Evolutionary conservation across 345 rosid species (phyloP).

Genomic region (Hypericum androsaemum): DNA sequence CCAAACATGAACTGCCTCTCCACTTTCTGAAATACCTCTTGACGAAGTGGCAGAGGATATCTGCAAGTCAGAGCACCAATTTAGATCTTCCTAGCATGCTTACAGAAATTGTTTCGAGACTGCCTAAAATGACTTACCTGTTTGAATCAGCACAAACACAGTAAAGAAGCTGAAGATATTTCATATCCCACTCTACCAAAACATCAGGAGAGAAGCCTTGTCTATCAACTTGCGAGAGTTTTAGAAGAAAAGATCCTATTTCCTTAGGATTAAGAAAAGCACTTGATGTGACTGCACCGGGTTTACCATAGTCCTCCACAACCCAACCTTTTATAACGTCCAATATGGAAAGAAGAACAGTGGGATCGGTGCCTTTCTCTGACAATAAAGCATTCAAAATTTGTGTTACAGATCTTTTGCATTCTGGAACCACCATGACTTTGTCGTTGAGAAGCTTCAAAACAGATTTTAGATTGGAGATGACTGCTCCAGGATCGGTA

Average conservation of each 20-base stretch:
- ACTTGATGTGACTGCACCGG: conserved; percentile 42
- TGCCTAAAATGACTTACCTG: conserved; percentile 37
- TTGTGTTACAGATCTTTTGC: conserved; percentile 74
- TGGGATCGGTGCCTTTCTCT: conserved; percentile 86
- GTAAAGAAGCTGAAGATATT: conserved; percentile 86
- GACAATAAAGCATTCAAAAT: conserved; percentile 72
- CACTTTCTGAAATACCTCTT: conserved; percentile 91
- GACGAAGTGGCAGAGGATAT: conserved; percentile 53
- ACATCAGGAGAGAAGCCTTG: conserved; percentile 56
- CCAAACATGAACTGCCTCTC: conserved; percentile 98
- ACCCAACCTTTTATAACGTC: conserved; percentile 88
- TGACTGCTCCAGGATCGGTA: conserved; percentile 75
- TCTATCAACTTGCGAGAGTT: conserved; percentile 87
- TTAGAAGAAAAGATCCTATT: conserved; percentile 67
- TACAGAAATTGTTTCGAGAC: conserved; percentile 12
- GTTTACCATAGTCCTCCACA: conserved; percentile 66
- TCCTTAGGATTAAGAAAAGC: conserved; percentile 68
- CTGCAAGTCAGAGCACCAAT: conserved; percentile 35
- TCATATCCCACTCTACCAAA: conserved; percentile 85
- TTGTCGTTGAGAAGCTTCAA: conserved; percentile 73
- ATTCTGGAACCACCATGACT: conserved; percentile 78
- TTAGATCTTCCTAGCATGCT: conserved; percentile 10
- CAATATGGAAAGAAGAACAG: conserved; percentile 83
- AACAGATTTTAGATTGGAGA: conserved; percentile 67
- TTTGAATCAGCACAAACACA: conserved; percentile 81